A percentile compares a stretch with the other conserved stretches of the same genome.
These are phyloP conservation scores for Metschnikowia anglica DNA, from an alignment of 805 yeast genomes.

Conservation along the genomic window DNA sequence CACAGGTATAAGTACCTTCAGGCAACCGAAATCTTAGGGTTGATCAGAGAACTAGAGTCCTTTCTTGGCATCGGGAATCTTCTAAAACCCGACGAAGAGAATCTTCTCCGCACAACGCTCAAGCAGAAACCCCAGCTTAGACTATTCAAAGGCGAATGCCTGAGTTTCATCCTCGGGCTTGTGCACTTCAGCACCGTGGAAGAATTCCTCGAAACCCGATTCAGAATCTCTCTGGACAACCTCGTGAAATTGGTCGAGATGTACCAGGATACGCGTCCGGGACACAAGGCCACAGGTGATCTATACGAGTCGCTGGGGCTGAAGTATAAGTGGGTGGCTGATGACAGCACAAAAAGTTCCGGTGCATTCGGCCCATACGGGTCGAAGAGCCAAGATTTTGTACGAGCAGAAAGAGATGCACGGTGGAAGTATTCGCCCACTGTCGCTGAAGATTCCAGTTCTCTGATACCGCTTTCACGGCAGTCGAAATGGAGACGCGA, in stretches of 20 bases:
- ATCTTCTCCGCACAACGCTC: constrained; percentile 12
- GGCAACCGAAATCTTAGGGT: constrained; percentile 9
- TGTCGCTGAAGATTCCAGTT: neutral
- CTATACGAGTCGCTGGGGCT: neutral
- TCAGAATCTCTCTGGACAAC: constrained; percentile 1
- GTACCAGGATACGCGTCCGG: neutral
- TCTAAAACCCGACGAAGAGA: constrained; percentile 12
- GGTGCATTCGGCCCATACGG: neutral
- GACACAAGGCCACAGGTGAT: neutral
- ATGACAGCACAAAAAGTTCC: neutral
- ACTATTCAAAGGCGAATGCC: constrained; percentile 15
- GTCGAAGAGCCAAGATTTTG: neutral
- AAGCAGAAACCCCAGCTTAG: constrained; percentile 14
- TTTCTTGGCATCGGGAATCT: constrained; percentile 13
- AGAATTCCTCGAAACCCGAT: constrained; percentile 12
- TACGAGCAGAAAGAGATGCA: neutral
- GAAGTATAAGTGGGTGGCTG: neutral
- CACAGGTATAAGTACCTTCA: constrained; percentile 8
- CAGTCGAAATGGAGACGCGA: neutral
- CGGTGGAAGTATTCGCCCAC: neutral
- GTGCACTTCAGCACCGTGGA: constrained; percentile 12
- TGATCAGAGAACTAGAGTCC: constrained; percentile 15
- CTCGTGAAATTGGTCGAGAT: constrained; percentile 5
- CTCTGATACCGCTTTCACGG: neutral
- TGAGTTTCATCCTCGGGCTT: constrained; percentile 17